These are phyloP conservation scores for Cynanchum wilfordii DNA, from an alignment of 257 asterid species.

Conservation along the genomic window DNA sequence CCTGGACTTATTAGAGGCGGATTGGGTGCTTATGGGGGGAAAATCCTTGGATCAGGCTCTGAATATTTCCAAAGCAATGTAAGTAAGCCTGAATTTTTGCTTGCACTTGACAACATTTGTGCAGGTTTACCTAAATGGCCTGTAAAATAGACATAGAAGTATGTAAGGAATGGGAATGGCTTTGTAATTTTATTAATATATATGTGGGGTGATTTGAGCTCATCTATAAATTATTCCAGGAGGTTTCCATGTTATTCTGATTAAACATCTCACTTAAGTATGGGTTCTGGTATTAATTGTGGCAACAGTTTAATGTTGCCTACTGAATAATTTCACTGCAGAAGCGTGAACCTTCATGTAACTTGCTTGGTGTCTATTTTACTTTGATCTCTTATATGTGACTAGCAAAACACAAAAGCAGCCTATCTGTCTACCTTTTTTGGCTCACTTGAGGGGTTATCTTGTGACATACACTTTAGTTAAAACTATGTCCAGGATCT, in stretches of 20 bases:
- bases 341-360: not conserved
- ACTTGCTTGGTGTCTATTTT: not conserved
- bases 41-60: conserved; percentile 31
- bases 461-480: not conserved
- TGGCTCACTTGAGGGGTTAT: not conserved
- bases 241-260: not conserved
- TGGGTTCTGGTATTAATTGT: not conserved
- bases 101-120: not conserved
- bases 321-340: not conserved
- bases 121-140: not conserved
- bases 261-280: not conserved
- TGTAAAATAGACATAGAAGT: not conserved
- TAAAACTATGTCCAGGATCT: not conserved
- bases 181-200: not conserved
- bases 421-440: not conserved
- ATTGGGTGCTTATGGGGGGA: conserved; percentile 36
- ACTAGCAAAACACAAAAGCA: not conserved
- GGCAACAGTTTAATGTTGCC: not conserved
- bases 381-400: not conserved
- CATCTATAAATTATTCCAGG: not conserved
- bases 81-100: conserved; percentile 5
- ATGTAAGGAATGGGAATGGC: too few species aligned
- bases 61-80: conserved; percentile 40
- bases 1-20: conserved; percentile 37
- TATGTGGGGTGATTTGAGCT: not conserved